Base-by-base conservation (phyloP, 2,329 filamentous ascomycete genomes). In the Pseudogymnoascus sp. region DNA sequence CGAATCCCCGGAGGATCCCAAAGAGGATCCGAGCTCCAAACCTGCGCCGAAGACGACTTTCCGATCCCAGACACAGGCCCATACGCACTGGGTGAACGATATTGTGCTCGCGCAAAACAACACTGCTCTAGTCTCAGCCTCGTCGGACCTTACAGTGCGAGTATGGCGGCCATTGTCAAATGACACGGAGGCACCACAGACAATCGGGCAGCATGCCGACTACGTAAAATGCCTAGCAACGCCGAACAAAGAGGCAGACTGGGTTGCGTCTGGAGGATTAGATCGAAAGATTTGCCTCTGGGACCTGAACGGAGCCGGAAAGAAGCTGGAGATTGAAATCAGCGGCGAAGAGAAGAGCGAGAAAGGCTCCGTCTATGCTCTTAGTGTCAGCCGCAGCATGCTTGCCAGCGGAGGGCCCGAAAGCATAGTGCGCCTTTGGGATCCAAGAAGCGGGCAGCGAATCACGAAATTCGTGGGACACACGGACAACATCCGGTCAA, bases 401-500 rank as follows among this genome's bases (percentile, higher is more conserved):
- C 80, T 99, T 62, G 95, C 93, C 33, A 96, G 91, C 72, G 95
- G 95, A 64, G 95, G 95, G 0, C 95, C 95, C 0, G 95, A 99
- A 77, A 95, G 91, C 72, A 91, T 92, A 46, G 90, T 97, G 35
- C 85, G 95, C 62, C 80, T 99, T 13, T 97, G 96, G 89, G 95
- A 99, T 75, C 86, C 91, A 59, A 87, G 88, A 70, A 89, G 91
- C 9, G 93, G 93, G 63, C 91, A 95, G 77, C 85, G 90, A 66
- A 89, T 97, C 64, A 97, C 93, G 67, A 97, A 97, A 75, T 93
- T 99, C 68, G 91, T 97, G 21, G 95, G 95, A 4, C 95, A 99
- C 74, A 96, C 93, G 19, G 93, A 96, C 79, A 97, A 93, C 68
- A 88, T 99, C 68, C 87, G 95, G 59, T 89, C 93, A 69, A 92